Evolutionary conservation across 768 basidiomycete genomes (phyloP), one percentile per base, ranked within the genome.

Genomic region (Suillus subalutaceus): DNA sequence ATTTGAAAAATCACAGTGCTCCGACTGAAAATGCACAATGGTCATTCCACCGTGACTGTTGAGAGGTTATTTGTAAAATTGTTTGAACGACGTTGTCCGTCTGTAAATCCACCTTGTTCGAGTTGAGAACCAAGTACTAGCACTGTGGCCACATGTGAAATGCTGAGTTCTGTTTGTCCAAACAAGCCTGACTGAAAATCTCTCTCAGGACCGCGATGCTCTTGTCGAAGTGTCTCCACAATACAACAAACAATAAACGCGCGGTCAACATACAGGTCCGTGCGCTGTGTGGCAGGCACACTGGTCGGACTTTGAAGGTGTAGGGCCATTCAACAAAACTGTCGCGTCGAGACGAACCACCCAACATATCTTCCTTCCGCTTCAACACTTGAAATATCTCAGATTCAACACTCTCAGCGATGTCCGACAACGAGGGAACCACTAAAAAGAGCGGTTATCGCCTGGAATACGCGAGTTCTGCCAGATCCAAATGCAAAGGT

Each of bases 401-500:
- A 70, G 66, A 71, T 40, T 68, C 65, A 68, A 60, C 58, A 63
- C 67, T 68, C 67, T 69, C 16, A 71, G 38, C 46, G 73, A 77
- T 77, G 76, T 77, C 76, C 70, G 76, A 77, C 71, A 77, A 68
- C 71, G 76, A 77, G 77, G 76, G 77, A 70, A 37, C 70, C 65
- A 65, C 78, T 16, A 78, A 72, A 37, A 78, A 75, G 64, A 65
- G 74, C 58, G 89, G 89, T 67, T 94, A 94, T 80, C 88, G 92
- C 70, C 80, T 94, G 50, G 92, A 94, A 78, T 93, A 93, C 77
- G 88, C 92, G 62, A 66, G 78, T 55, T 88, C 86, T 65, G 82
- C 79, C 66, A 84, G 92, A 66, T 82, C 91, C 43, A 91, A 91
- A 79, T 94, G 92, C 80, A 93, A 91, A 82, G 92, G 92, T 53